These are phyloP conservation scores for Mortierella alpina DNA, from an alignment of 192 early-diverging fungal genomes.

Conservation along the genomic window DNA sequence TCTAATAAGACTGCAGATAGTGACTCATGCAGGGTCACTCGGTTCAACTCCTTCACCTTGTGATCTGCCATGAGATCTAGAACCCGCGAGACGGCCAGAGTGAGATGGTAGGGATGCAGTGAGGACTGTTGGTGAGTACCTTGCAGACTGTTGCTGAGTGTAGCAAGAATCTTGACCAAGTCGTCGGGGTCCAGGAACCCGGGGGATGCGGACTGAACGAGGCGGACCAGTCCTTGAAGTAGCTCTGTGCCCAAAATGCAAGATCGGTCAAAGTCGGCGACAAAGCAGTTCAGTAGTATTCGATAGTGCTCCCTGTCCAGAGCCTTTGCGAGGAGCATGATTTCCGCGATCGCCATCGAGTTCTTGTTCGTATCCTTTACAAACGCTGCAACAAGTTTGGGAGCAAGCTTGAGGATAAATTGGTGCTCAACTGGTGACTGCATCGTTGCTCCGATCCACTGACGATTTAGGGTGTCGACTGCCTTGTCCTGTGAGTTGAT, in stretches of 20 bases:
- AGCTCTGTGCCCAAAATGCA: neutral
- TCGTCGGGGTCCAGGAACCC: neutral
- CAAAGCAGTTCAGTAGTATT: neutral
- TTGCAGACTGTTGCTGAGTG: neutral
- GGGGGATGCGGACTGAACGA: conserved; percentile 2
- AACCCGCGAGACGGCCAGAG: conserved; percentile 1
- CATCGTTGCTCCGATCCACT: neutral
- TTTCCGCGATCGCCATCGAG: neutral
- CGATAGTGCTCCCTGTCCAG: neutral
- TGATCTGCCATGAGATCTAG: conserved; percentile 17
- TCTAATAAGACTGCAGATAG: no score
- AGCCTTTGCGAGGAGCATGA: neutral
- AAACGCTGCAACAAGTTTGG: neutral
- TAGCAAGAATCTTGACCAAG: conserved; percentile 2
- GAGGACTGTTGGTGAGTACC: neutral
- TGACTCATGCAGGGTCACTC: neutral
- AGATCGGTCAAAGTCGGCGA: neutral
- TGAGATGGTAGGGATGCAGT: conserved; percentile 2
- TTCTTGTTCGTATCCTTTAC: neutral
- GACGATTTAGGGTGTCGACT: neutral
- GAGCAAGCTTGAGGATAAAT: neutral
- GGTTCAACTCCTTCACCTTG: neutral
- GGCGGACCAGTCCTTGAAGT: conserved; percentile 5
- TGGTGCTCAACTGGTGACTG: neutral
- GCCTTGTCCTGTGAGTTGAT: no score